Evolutionary conservation across 192 early-diverging fungal species (phyloP).

Genomic region (Jimgerdemannia flammicorona): DNA sequence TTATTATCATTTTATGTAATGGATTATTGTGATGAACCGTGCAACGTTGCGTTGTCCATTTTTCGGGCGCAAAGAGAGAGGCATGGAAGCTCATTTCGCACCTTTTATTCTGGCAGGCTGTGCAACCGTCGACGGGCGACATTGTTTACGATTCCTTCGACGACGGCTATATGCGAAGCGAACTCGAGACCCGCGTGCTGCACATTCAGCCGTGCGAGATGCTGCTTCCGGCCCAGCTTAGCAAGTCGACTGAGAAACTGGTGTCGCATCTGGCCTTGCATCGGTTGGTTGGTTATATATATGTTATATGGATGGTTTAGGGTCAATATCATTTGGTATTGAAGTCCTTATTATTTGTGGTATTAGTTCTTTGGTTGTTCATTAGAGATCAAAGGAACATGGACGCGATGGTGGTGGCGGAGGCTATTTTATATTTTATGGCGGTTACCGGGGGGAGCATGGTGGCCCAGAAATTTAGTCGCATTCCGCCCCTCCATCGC

Average conservation of each 20-base stretch:
- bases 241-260: slow-evolving; percentile 53
- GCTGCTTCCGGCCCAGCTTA: slow-evolving; percentile 45
- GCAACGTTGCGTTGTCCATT: too few relatives aligned
- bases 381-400: too few relatives aligned
- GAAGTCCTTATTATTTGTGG: too few relatives aligned
- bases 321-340: too few relatives aligned
- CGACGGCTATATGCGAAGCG: slow-evolving; percentile 56
- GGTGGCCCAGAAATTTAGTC: too few relatives aligned
- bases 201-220: slow-evolving; percentile 67
- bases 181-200: slow-evolving; percentile 65
- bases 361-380: too few relatives aligned
- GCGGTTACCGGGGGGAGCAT: too few relatives aligned
- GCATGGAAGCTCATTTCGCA: neutral
- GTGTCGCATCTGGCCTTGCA: slow-evolving; percentile 22
- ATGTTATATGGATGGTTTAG: too few relatives aligned
- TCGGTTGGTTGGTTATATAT: neutral
- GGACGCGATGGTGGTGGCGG: too few relatives aligned
- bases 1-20: neutral
- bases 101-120: slow-evolving; percentile 25
- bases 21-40: too few relatives aligned
- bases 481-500: neutral
- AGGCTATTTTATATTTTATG: too few relatives aligned
- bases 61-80: too few relatives aligned
- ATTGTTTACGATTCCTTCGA: slow-evolving; percentile 70
- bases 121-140: slow-evolving; percentile 64